A percentile compares a stretch with the other conserved stretches of the same genome.
Evolutionary conservation across 345 rosid species (phyloP).

Genomic region (Lepidium didymum): DNA sequence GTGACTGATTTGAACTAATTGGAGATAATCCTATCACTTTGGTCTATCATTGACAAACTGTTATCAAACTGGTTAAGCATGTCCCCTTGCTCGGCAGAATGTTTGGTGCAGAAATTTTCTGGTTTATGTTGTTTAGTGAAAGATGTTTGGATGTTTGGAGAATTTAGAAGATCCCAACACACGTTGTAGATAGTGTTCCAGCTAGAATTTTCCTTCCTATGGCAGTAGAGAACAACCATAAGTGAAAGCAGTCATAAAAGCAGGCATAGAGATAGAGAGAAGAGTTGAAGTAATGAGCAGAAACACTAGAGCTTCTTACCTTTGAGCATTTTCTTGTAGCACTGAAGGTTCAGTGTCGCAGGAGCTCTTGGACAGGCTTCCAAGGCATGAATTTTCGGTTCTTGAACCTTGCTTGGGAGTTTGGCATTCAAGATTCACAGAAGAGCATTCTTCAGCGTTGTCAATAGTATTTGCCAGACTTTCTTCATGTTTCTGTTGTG

Average conservation of each 20-base stretch:
- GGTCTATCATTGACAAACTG: slow-evolving; percentile 37
- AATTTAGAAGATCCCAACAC: slow-evolving; percentile 45
- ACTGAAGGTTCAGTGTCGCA: slow-evolving; percentile 26
- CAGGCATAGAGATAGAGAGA: neutral
- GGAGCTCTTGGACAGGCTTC: slow-evolving; percentile 35
- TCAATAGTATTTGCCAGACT: slow-evolving; percentile 19
- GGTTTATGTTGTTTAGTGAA: slow-evolving; percentile 24
- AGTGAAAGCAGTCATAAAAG: slow-evolving; percentile 7
- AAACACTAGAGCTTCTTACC: slow-evolving; percentile 21
- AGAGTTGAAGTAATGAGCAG: slow-evolving; percentile 4
- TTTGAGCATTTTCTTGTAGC: slow-evolving; percentile 27
- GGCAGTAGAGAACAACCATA: slow-evolving; percentile 22
- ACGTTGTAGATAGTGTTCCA: slow-evolving; percentile 74
- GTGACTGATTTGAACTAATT: neutral
- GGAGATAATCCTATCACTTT: neutral
- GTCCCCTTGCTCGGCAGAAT: slow-evolving; percentile 30
- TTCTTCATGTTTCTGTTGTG: slow-evolving; percentile 32
- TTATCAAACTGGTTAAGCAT: slow-evolving; percentile 49
- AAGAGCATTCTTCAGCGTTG: slow-evolving; percentile 21
- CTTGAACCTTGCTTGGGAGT: slow-evolving; percentile 35
- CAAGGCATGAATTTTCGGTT: slow-evolving; percentile 29
- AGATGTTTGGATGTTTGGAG: slow-evolving; percentile 43
- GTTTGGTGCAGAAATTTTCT: slow-evolving; percentile 10
- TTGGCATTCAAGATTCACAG: slow-evolving; percentile 34
- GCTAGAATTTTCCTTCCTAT: slow-evolving; percentile 34